Evolutionary conservation across 2,329 filamentous ascomycete species (phyloP).

Genomic region (Ophidiomyces ophidiicola): DNA sequence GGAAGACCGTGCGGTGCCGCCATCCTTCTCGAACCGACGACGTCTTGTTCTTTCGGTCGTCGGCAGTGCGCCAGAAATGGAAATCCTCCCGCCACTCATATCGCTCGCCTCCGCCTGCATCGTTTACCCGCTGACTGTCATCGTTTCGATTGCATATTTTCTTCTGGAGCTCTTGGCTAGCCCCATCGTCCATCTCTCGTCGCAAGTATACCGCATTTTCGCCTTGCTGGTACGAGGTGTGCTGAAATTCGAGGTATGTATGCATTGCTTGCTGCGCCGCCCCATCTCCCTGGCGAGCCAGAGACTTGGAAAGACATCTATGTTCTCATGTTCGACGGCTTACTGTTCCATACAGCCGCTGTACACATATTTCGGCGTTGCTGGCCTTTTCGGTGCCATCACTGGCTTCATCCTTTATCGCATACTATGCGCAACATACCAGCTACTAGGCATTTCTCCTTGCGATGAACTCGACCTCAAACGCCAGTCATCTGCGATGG

Average conservation of each 20-base stretch:
- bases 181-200: not conserved
- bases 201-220: not conserved
- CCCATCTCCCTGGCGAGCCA: too few species aligned
- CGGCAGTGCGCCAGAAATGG: not conserved
- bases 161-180: not conserved
- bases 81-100: not conserved
- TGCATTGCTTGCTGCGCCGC: too few species aligned
- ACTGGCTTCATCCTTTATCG: conserved; percentile 3
- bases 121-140: not conserved
- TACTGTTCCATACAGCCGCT: conserved; percentile 4
- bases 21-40: too few species aligned
- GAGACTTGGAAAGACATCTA: too few species aligned
- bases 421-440: not conserved
- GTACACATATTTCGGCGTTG: conserved; percentile 5
- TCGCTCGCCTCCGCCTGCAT: not conserved
- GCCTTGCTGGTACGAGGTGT: not conserved
- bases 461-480: too few species aligned
- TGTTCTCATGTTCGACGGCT: too few species aligned
- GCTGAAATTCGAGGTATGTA: conserved; percentile 2
- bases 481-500: too few species aligned
- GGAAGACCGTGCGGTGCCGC: not conserved
- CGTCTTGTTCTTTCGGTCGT: not conserved
- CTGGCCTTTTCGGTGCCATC: not conserved
- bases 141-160: not conserved
- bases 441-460: not conserved